Conservation (phyloP, 306 rosid genomes). For the Quercus dentata region DNA sequence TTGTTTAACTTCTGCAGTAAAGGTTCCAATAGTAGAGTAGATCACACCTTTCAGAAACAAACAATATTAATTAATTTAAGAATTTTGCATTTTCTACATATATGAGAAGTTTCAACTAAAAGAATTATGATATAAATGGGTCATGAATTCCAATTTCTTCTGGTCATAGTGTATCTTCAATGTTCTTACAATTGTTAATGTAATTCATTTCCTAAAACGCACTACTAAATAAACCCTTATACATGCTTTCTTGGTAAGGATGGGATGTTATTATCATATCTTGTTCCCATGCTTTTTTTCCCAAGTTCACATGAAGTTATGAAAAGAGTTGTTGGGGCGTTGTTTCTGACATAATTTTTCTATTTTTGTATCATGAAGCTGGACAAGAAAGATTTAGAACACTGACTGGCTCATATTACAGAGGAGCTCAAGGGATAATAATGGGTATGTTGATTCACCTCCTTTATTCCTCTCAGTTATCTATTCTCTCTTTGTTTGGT, state of each 20-base stretch:
- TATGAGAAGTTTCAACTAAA: not conserved
- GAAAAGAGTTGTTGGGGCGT: not conserved
- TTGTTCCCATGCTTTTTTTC: not conserved
- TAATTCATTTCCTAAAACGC: not conserved
- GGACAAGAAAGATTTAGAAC: constrained; percentile 92
- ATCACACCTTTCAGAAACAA: not conserved
- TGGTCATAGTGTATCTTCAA: not conserved
- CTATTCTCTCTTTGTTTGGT: not conserved
- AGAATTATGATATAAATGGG: not conserved
- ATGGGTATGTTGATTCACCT: constrained; percentile 52
- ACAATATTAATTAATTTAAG: not conserved
- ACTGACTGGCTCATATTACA: constrained; percentile 79
- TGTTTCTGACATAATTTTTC: constrained; percentile 13
- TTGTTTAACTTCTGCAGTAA: not conserved
- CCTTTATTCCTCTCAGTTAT: not conserved
- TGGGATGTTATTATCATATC: not conserved
- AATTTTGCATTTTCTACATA: not conserved
- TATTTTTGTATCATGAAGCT: constrained; percentile 42
- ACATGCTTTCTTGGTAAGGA: not conserved
- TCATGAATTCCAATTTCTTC: not conserved
- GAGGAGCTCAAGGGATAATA: constrained; percentile 90
- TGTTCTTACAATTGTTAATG: not conserved
- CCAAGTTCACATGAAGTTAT: not conserved
- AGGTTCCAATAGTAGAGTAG: not conserved
- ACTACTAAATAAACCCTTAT: not conserved